These are phyloP conservation scores for Schoenoplectus tabernaemontani DNA, from an alignment of 202 grass and related monocot species.

Conservation along the genomic window DNA sequence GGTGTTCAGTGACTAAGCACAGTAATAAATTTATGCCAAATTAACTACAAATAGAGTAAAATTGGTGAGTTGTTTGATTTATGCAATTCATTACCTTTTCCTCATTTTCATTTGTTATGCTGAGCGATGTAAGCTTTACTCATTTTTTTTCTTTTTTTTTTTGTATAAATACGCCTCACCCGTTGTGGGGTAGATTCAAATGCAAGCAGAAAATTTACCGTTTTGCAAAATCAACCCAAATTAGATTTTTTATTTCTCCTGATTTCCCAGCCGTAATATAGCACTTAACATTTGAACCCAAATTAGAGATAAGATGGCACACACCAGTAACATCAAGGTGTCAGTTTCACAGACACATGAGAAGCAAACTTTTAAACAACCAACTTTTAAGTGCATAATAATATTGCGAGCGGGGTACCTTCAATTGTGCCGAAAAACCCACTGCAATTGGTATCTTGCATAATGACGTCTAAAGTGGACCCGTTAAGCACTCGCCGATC, in stretches of 20 bases:
- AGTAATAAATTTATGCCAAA: not conserved
- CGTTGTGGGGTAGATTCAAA: not conserved
- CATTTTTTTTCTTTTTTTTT: no score
- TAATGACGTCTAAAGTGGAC: conserved; percentile 43
- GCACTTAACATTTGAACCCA: not conserved
- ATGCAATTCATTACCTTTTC: not conserved
- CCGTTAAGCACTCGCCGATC: conserved; percentile 49
- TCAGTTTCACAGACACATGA: not conserved
- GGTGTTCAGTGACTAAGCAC: not conserved
- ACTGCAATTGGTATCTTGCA: conserved; percentile 90
- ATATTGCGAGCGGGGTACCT: conserved; percentile 25
- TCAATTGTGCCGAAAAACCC: conserved; percentile 76
- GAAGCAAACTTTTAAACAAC: not conserved
- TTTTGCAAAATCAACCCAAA: not conserved
- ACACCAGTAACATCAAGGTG: not conserved
- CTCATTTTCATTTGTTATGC: not conserved
- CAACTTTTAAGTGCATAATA: not conserved
- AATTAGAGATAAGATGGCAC: not conserved
- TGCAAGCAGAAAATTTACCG: not conserved
- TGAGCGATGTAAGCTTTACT: not conserved
- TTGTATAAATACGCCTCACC: not conserved
- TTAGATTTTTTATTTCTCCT: not conserved
- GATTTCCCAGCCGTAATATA: not conserved
- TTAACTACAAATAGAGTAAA: not conserved
- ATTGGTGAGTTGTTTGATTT: not conserved